phyloP scores from a whole-genome alignment of 139 green algal genomes.

The Chlorella vulgaris region DNA sequence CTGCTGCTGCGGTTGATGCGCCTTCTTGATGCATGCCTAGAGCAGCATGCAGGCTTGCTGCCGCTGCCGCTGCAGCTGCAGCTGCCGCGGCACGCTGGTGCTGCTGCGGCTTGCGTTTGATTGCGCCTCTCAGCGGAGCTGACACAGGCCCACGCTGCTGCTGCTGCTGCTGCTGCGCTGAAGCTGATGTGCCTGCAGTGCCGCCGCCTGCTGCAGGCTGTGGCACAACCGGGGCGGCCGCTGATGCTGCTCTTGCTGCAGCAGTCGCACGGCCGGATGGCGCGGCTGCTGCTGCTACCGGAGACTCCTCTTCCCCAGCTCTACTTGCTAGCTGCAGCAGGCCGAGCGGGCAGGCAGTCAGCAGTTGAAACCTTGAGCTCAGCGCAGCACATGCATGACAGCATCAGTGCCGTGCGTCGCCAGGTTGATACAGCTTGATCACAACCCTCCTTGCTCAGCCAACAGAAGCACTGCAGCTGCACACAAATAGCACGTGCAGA shows the following conservation, averaged over 20 bases:
- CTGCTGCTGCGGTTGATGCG: background rate
- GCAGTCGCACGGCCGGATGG: background rate
- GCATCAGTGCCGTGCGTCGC: no score
- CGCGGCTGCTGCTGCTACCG: background rate
- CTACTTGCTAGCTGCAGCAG: background rate
- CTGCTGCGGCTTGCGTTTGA: constrained; percentile 16
- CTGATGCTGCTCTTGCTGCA: no score
- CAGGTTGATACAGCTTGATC: no score
- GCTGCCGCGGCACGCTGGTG: background rate
- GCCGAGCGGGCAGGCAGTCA: no score
- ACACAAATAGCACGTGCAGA: no score
- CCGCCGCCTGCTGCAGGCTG: background rate
- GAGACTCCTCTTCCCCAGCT: background rate
- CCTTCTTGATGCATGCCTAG: background rate
- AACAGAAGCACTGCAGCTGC: no score
- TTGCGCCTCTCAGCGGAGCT: background rate
- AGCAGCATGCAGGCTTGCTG: background rate
- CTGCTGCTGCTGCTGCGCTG: background rate
- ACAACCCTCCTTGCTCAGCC: no score
- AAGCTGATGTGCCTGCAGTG: background rate
- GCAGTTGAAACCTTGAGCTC: no score
- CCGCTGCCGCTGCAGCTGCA: background rate
- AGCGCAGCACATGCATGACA: no score
- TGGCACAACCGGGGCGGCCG: no score
- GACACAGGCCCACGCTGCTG: background rate